A percentile compares a stretch with the other conserved stretches of the same genome.
Conservation (phyloP, 441 rosid species). For the Eutrema salsugineum region DNA sequence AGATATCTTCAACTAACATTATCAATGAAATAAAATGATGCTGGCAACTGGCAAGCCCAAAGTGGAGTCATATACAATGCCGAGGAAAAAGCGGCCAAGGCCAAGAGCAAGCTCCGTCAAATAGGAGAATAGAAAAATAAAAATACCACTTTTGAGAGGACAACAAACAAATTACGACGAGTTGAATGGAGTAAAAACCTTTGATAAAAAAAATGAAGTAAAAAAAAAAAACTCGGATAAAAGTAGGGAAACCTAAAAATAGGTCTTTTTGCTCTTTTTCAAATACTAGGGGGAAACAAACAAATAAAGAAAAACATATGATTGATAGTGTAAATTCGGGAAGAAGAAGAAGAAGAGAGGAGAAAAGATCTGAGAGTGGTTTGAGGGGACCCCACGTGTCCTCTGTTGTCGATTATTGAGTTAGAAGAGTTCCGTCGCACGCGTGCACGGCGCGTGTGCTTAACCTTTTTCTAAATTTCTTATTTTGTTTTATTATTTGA, state of each 20-base stretch:
- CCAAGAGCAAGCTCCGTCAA: not conserved
- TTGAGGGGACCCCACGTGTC: constrained; percentile 32
- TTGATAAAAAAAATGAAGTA: too few species aligned
- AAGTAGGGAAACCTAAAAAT: not conserved
- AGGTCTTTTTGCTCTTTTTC: too few species aligned
- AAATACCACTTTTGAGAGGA: not conserved
- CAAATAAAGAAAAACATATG: not conserved
- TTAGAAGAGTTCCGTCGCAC: constrained; percentile 24
- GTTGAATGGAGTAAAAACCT: not conserved
- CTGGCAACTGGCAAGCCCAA: not conserved
- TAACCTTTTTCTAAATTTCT: constrained; percentile 11
- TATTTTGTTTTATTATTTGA: not conserved
- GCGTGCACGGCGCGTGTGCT: constrained; percentile 36
- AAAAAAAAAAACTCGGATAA: not conserved
- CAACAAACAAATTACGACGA: too few species aligned
- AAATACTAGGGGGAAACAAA: not conserved
- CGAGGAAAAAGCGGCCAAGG: not conserved
- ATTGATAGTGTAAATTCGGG: not conserved
- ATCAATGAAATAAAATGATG: not conserved
- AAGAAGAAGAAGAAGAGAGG: constrained; percentile 11
- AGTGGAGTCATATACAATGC: not conserved
- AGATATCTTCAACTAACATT: not conserved
- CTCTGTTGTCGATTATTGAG: constrained; percentile 14
- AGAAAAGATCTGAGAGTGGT: constrained; percentile 15
- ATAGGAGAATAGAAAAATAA: not conserved